Evolutionary conservation across 2,329 filamentous ascomycete species (phyloP).

Genomic region (Cordyceps fumosorosea): DNA sequence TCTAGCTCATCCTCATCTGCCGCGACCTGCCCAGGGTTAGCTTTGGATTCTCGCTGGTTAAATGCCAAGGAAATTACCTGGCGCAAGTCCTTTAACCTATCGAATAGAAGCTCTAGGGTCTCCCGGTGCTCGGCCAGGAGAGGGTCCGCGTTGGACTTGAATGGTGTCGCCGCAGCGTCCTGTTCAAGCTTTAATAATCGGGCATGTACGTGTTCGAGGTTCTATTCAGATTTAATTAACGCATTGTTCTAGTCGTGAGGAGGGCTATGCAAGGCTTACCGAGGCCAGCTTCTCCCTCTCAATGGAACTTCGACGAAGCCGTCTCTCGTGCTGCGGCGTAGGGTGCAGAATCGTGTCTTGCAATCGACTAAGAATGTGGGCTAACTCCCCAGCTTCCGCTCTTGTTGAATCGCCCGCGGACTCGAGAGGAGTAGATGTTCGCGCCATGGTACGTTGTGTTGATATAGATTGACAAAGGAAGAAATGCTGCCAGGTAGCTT

Average conservation of each 20-base stretch:
- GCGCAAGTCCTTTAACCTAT: slow-evolving; percentile 61
- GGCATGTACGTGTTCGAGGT: slow-evolving; percentile 63
- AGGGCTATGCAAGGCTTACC: slow-evolving; percentile 26
- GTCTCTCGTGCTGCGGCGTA: slow-evolving; percentile 50
- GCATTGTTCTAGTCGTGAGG: slow-evolving; percentile 23
- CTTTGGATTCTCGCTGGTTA: not conserved
- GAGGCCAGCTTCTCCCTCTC: slow-evolving; percentile 46
- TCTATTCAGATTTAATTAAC: slow-evolving; percentile 42
- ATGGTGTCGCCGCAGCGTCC: slow-evolving; percentile 36
- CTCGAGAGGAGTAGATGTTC: not conserved
- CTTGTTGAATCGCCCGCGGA: slow-evolving; percentile 16
- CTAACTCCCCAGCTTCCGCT: slow-evolving; percentile 43
- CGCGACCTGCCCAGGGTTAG: slow-evolving; percentile 24
- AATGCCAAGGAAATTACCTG: slow-evolving; percentile 37
- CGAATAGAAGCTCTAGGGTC: slow-evolving; percentile 56
- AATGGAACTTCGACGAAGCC: slow-evolving; percentile 55
- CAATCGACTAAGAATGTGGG: slow-evolving; percentile 57
- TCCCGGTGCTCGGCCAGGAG: slow-evolving; percentile 55
- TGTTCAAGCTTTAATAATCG: slow-evolving; percentile 67
- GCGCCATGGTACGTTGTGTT: slow-evolving; percentile 8
- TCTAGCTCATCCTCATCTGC: slow-evolving; percentile 30
- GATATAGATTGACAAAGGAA: not conserved
- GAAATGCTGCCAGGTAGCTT: not conserved
- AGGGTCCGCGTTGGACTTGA: not conserved
- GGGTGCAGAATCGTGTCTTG: slow-evolving; percentile 59